Evolutionary conservation across 2,329 filamentous ascomycete genomes (phyloP), one percentile per base, ranked within the genome.

Genomic region (Penicillium glabrum): DNA sequence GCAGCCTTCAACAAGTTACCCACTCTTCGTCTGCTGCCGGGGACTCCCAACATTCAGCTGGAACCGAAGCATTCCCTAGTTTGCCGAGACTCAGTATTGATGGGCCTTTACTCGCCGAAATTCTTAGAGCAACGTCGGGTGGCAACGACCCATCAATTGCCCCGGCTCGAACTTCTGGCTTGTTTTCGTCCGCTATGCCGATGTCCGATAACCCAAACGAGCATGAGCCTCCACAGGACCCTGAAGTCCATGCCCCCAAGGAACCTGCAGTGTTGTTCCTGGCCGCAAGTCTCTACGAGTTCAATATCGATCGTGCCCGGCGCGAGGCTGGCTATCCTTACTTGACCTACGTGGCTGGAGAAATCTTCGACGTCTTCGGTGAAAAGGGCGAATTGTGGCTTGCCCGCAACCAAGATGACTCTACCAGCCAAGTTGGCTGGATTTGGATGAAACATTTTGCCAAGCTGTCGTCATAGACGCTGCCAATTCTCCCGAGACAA

Each of bases 361-460:
- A 99, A 84, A 90, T 93, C 61, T 93, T 93, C 69, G 90, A 93
- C 77, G 89, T 99, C 52, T 91, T 99, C 70, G 95, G 89, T 29
- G 93, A 97, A 75, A 97, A 97, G 73, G 95, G 95, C 61, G 95
- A 99, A 79, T 83, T 98, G 48, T 99, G 95, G 95, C 86, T 99
- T 56, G 95, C 95, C 52, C 91, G 91, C 75, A 99, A 99, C 72
- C 95, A 99, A 77, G 95, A 99, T 70, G 95, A 99, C 74, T 79
- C 86, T 1, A 82, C 80, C 11, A 84, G 89, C 62, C 83, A 87
- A 62, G 87, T 98, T 33, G 95, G 95, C 51, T 99, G 95, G 95
- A 96, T 99, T 68, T 99, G 95, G 95, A 96, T 93, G 68, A 97
- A 97, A 75, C 95, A 99, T 78, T 99, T 99, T 80, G 89, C 89